Evolutionary conservation across 2,329 filamentous ascomycete species (phyloP).

Genomic region (Fusarium zealandicum): DNA sequence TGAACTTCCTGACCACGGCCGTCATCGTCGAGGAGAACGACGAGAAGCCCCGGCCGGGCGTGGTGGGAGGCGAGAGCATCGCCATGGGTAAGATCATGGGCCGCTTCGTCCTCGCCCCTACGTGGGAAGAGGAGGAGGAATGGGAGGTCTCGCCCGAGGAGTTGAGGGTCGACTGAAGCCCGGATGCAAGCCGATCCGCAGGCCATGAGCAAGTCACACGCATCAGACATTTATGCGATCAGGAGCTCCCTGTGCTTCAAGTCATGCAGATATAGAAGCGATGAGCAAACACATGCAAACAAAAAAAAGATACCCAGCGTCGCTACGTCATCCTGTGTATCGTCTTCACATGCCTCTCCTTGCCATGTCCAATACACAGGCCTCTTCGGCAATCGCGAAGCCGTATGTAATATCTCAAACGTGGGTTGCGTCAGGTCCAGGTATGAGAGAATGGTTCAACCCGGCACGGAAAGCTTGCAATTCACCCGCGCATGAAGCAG

Average conservation of each 20-base stretch:
- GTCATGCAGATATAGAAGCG: not conserved
- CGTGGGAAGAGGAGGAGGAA: slow-evolving; percentile 65
- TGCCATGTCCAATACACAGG: not conserved
- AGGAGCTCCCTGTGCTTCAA: not conserved
- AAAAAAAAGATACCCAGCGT: slow-evolving; percentile 24
- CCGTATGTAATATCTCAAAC: not conserved
- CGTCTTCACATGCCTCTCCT: not conserved
- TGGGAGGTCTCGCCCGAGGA: slow-evolving; percentile 56
- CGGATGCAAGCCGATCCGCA: not conserved
- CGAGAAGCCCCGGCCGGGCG: slow-evolving; percentile 54
- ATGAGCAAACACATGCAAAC: not conserved
- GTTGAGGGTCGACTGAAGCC: slow-evolving; percentile 32
- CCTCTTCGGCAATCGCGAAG: not conserved
- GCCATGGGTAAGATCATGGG: slow-evolving; percentile 71
- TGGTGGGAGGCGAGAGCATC: slow-evolving; percentile 59
- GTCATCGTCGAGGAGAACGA: slow-evolving; percentile 67
- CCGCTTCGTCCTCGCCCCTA: slow-evolving; percentile 66
- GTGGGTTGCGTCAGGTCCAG: not conserved
- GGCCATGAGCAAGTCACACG: not conserved
- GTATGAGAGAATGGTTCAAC: not conserved
- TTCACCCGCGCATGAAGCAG: too few relatives aligned
- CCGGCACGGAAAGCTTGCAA: not conserved
- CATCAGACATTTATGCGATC: not conserved
- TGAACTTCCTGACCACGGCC: slow-evolving; percentile 65
- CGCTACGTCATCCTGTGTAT: slow-evolving; percentile 1